Conservation (phyloP, 805 yeast species). For the Spathaspora passalidarum region DNA sequence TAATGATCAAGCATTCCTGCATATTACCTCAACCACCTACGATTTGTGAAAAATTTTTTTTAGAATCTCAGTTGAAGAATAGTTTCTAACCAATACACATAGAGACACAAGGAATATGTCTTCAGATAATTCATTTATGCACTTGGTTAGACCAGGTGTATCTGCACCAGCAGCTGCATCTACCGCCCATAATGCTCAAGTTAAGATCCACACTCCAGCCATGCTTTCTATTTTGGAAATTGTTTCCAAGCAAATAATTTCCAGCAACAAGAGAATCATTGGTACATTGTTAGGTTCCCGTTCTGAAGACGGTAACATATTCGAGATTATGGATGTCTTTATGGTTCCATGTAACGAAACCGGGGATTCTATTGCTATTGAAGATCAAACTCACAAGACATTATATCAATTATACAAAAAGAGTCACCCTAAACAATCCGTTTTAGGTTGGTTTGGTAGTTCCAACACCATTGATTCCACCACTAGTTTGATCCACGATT, state of each 20-base stretch:
- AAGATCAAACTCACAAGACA: slow-evolving; percentile 69
- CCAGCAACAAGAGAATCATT: slow-evolving; percentile 54
- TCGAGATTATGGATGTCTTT: slow-evolving; percentile 72
- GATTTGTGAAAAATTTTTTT: not conserved
- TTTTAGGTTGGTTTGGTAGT: slow-evolving; percentile 83
- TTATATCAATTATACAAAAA: slow-evolving; percentile 70
- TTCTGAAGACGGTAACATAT: slow-evolving; percentile 77
- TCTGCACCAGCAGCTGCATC: slow-evolving; percentile 45
- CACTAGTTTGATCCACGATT: slow-evolving; percentile 77
- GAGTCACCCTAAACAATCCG: slow-evolving; percentile 73
- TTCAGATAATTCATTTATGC: slow-evolving; percentile 32
- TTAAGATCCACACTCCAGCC: slow-evolving; percentile 65
- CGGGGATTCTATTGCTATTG: slow-evolving; percentile 70
- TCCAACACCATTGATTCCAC: slow-evolving; percentile 61
- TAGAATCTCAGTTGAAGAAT: not conserved
- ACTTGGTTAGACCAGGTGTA: slow-evolving; percentile 49
- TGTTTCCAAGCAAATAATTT: slow-evolving; percentile 48
- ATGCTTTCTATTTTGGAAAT: slow-evolving; percentile 75
- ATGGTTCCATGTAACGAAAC: slow-evolving; percentile 79
- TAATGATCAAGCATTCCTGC: not conserved
- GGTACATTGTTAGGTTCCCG: slow-evolving; percentile 81
- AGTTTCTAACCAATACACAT: not conserved
- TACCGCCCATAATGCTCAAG: slow-evolving; percentile 48
- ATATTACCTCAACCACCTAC: not conserved
- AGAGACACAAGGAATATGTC: slow-evolving; percentile 16